Evolutionary conservation across 116 monocot genomes (phyloP).

Genomic region (Dioscorea cayenensis): DNA sequence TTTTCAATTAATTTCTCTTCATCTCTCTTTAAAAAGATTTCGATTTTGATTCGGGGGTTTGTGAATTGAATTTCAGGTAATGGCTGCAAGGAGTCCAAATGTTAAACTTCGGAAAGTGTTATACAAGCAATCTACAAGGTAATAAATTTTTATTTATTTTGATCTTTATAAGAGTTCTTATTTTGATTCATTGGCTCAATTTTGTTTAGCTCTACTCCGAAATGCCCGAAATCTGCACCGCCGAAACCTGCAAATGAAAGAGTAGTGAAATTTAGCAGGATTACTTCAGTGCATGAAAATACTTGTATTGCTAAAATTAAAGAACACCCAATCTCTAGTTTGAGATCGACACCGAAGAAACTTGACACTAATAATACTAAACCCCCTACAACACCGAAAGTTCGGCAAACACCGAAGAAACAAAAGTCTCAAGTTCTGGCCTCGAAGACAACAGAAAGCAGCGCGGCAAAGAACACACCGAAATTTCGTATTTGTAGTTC

Average conservation of each 20-base stretch:
- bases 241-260: slow-evolving; percentile 50
- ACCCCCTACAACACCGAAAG: slow-evolving; percentile 24
- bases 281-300: slow-evolving; percentile 36
- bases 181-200: background rate
- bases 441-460: slow-evolving; percentile 27
- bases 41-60: background rate
- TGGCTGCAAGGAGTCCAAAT: slow-evolving; percentile 89
- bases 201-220: slow-evolving; percentile 26
- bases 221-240: slow-evolving; percentile 65
- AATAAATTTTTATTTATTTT: background rate
- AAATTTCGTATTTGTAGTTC: slow-evolving; percentile 12
- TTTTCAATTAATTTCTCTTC: background rate
- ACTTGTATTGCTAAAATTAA: slow-evolving; percentile 27
- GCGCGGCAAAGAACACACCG: slow-evolving; percentile 11
- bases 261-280: slow-evolving; percentile 21
- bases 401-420: slow-evolving; percentile 14
- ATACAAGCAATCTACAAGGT: slow-evolving; percentile 35
- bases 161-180: background rate
- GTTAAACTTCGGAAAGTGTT: slow-evolving; percentile 41
- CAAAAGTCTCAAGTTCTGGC: slow-evolving; percentile 11
- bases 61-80: slow-evolving; percentile 33
- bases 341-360: slow-evolving; percentile 33
- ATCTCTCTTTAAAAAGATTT: background rate
- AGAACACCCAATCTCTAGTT: slow-evolving; percentile 45
- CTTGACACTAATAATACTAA: too few relatives aligned